A percentile compares a stretch with the other conserved stretches of the same genome.
Conservation (phyloP, 208 protist species). For the Naegleria lovaniensis region DNA sequence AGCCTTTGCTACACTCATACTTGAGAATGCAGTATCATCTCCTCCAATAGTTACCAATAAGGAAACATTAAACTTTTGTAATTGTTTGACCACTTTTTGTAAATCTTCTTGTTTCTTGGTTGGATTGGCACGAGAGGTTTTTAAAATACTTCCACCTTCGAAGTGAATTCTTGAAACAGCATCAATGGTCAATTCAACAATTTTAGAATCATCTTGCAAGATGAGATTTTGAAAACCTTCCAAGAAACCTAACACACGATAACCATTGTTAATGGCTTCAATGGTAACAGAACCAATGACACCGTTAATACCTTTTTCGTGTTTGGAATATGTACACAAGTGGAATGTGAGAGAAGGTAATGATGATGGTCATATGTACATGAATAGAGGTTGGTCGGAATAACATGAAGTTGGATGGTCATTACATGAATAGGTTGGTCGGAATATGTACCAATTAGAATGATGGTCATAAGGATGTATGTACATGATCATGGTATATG, state of each 20-base stretch:
- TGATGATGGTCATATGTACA: background rate
- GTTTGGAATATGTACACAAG: background rate
- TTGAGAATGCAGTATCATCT: conserved; percentile 29
- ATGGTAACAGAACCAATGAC: conserved; percentile 25
- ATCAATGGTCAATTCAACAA: background rate
- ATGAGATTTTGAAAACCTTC: conserved; percentile 27
- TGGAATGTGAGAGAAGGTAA: background rate
- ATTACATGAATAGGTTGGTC: too few species aligned
- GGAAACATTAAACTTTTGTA: conserved; percentile 21
- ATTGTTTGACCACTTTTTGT: background rate
- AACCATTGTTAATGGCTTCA: conserved; percentile 25
- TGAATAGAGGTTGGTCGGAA: background rate
- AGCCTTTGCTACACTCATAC: conserved; percentile 29
- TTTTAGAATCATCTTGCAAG: background rate
- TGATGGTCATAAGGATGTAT: too few species aligned
- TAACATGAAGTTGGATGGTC: background rate
- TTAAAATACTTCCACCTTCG: conserved; percentile 28
- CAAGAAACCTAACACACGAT: conserved; percentile 20
- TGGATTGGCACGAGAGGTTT: conserved; percentile 25
- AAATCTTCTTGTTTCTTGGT: conserved; percentile 19
- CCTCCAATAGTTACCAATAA: conserved; percentile 38
- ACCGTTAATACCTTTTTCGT: conserved; percentile 27
- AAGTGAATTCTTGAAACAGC: conserved; percentile 24
- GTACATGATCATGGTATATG: too few species aligned
- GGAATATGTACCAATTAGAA: too few species aligned